Evolutionary conservation across 2,329 filamentous ascomycete species (phyloP), one percentile per base, ranked within the genome.

Genomic region (Diaporthe citriasiana): DNA sequence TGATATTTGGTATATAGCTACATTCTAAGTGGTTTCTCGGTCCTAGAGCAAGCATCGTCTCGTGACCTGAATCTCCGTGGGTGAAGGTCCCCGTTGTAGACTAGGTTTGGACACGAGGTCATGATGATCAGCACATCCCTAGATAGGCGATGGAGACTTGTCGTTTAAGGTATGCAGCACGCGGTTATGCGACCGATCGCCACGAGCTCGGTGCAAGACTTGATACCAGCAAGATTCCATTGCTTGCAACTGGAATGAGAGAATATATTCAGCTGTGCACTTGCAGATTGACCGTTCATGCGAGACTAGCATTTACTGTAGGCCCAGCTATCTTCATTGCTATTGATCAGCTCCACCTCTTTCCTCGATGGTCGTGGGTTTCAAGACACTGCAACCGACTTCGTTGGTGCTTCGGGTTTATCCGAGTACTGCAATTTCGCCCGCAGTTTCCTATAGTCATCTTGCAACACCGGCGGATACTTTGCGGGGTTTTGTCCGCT

Each of bases 401-500:
- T 65, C 12, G 53, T 25, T 22, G 73, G 42, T 2, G 45, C 33
- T 6, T 68, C 71, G 38, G 74, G 55, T 13, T 73, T 72, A 2
- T 74, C 73, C 33, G 59, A 33, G n/a, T 76, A 76, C 53, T 76
- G 74, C 17, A 76, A 22, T 19, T 72, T 74, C 22, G 74, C 70
- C 65, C 74, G 69, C n/a, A 76, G 51, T 55, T 60, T 69, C 51
- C 74, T 73, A 40, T 76, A 76, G 47, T 76, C 74, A 8, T 76
- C 73, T 50, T 74, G 73, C n/a, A 70, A 4, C 8, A 76, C 68
- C 3, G 87, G 86, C 59, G 84, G 83, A 75, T 90, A 89, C 76
- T 86, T 88, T 15, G 85, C 81, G 0, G 85, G 84, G 47, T 85
- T 82, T 0, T 79, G 78, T 33, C 81, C 81, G n/a, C 81, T 81